Evolutionary conservation across 306 rosid genomes (phyloP).

Genomic region (Cicer chorassanicum): DNA sequence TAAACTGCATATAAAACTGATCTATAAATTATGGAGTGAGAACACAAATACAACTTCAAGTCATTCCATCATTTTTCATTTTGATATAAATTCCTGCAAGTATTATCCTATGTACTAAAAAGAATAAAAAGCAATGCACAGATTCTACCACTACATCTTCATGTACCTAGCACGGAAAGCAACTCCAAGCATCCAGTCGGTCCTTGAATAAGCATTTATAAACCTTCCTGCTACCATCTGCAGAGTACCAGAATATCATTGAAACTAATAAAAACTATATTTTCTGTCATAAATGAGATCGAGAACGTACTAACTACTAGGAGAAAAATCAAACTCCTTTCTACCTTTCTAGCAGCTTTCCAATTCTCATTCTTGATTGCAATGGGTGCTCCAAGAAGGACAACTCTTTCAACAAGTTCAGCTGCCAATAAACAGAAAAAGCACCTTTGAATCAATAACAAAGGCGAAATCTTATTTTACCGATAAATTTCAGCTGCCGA

Average conservation of each 20-base stretch:
- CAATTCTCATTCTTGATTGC: constrained; percentile 68
- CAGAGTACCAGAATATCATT: constrained; percentile 37
- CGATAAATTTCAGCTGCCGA: constrained; percentile 51
- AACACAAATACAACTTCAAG: constrained; percentile 9
- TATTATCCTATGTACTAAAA: constrained; percentile 29
- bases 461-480: not conserved
- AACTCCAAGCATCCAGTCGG: constrained; percentile 76
- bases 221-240: constrained; percentile 81
- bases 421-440: constrained; percentile 54
- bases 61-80: constrained; percentile 10
- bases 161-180: constrained; percentile 68
- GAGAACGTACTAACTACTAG: constrained; percentile 4
- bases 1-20: not conserved
- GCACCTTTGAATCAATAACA: constrained; percentile 26
- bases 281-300: constrained; percentile 4
- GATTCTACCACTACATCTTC: constrained; percentile 37
- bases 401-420: constrained; percentile 72
- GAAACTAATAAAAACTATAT: constrained; percentile 12
- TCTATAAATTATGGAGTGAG: constrained; percentile 4
- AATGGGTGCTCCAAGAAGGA: constrained; percentile 81
- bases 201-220: constrained; percentile 67
- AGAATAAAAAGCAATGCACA: not conserved
- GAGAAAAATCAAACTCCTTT: constrained; percentile 14
- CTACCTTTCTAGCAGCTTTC: constrained; percentile 70
- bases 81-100: constrained; percentile 3